Conservation (phyloP, 2,329 filamentous ascomycete species). For the Alternaria consortialis region DNA sequence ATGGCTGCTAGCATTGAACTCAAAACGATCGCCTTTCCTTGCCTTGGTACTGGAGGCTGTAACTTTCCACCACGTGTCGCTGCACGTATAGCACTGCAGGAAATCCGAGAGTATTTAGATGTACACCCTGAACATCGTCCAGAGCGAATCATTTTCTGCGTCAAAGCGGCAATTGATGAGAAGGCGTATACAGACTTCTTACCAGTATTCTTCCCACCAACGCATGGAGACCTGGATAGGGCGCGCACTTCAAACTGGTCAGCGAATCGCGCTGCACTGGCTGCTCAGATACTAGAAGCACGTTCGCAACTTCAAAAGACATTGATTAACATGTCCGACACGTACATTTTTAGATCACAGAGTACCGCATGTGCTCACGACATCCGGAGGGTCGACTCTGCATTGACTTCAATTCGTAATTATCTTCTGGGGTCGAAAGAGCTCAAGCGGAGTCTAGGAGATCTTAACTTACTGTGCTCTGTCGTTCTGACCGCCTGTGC, state of each 20-base stretch:
- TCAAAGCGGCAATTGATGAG: conserved; percentile 35
- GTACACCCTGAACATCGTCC: conserved; percentile 27
- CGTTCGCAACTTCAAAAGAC: conserved; percentile 30
- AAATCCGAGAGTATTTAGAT: conserved; percentile 46
- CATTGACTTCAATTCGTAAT: conserved; percentile 26
- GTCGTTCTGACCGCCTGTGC: conserved; percentile 35
- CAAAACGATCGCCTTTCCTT: conserved; percentile 48
- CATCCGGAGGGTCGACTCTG: conserved; percentile 25
- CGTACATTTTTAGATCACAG: conserved; percentile 19
- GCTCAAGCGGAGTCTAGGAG: conserved; percentile 12
- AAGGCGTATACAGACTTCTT: conserved; percentile 43
- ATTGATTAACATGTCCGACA: conserved; percentile 22
- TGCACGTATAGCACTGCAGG: conserved; percentile 44
- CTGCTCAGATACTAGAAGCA: conserved; percentile 27
- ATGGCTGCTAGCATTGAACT: conserved; percentile 31
- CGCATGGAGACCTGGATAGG: conserved; percentile 39
- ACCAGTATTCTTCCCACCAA: conserved; percentile 46
- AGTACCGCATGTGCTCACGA: neutral
- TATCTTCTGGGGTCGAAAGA: conserved; percentile 20
- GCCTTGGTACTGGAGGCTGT: conserved; percentile 42
- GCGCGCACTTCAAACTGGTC: conserved; percentile 19
- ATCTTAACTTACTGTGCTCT: conserved; percentile 38
- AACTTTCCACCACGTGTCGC: conserved; percentile 44
- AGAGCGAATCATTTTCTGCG: conserved; percentile 45
- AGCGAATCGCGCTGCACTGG: conserved; percentile 21